phyloP scores from a whole-genome alignment of 768 basidiomycete genomes.

The Tylopilus cervinicoccineus region DNA sequence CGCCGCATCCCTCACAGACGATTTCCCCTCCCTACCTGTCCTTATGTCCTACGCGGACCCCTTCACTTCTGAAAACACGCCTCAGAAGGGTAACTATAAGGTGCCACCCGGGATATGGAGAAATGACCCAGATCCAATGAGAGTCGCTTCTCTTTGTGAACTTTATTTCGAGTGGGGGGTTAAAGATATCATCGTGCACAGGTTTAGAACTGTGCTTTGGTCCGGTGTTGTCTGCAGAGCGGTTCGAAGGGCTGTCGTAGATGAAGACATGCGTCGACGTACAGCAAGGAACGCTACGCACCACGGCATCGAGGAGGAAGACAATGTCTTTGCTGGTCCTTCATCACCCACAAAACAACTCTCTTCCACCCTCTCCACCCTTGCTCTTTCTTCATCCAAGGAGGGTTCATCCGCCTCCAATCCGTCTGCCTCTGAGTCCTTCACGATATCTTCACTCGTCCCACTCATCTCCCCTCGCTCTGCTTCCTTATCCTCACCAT shows the following conservation, averaged over 20 bases:
- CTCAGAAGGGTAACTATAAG: constrained; percentile 29
- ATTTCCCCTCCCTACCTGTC: constrained; percentile 71
- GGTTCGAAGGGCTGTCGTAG: constrained; percentile 59
- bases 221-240: constrained; percentile 66
- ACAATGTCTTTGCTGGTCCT: neutral
- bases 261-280: constrained; percentile 35
- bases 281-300: neutral
- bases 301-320: neutral
- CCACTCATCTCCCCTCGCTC: constrained; percentile 7
- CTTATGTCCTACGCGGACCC: constrained; percentile 77
- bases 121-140: constrained; percentile 62
- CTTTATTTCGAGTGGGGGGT: constrained; percentile 92
- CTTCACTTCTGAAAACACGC: constrained; percentile 61
- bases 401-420: constrained; percentile 4
- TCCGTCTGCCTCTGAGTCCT: neutral
- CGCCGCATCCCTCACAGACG: constrained; percentile 56
- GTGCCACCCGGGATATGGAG: constrained; percentile 42
- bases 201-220: constrained; percentile 84
- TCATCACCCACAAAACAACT: constrained; percentile 18
- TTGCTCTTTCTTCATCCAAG: constrained; percentile 17
- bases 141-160: constrained; percentile 78
- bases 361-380: constrained; percentile 8
- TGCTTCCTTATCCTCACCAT: constrained; percentile 1
- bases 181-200: constrained; percentile 74
- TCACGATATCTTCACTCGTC: constrained; percentile 16